Percentiles rank a stretch among this genome's conserved stretches.
Evolutionary conservation across 306 rosid genomes (phyloP).

Genomic region (Acmispon strigosus): DNA sequence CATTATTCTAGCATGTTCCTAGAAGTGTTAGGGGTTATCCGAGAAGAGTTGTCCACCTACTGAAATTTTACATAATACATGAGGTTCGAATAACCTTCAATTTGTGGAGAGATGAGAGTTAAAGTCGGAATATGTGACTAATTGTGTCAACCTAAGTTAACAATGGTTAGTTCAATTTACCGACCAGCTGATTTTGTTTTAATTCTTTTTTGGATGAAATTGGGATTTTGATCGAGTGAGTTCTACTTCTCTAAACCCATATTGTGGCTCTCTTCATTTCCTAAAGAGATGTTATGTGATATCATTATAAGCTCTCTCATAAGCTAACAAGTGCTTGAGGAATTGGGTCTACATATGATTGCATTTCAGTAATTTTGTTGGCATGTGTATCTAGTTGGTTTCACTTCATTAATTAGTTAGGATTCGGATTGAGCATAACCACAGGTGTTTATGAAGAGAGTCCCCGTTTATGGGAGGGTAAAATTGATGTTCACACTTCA

Average conservation of each 20-base stretch:
- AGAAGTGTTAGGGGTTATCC: too few relatives aligned
- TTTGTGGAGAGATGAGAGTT: too few relatives aligned
- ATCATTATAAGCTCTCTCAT: neutral
- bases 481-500: too few relatives aligned
- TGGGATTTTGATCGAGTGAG: conserved; percentile 7
- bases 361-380: neutral
- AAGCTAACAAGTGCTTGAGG: neutral
- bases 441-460: too few relatives aligned
- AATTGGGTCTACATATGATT: conserved; percentile 10
- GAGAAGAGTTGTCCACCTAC: too few relatives aligned
- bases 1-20: too few relatives aligned
- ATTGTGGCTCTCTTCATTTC: neutral
- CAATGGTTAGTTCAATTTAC: conserved; percentile 2
- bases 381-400: neutral
- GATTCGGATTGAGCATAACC: neutral
- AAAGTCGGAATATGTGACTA: too few relatives aligned
- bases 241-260: neutral
- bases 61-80: too few relatives aligned
- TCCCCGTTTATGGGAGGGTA: too few relatives aligned
- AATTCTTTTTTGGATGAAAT: neutral
- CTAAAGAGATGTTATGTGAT: neutral
- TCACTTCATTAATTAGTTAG: neutral
- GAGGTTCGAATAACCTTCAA: too few relatives aligned
- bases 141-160: too few relatives aligned
- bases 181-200: neutral